These are phyloP conservation scores for Penicillium mononematosum DNA, from an alignment of 495 filamentous ascomycete species.

Conservation along the genomic window DNA sequence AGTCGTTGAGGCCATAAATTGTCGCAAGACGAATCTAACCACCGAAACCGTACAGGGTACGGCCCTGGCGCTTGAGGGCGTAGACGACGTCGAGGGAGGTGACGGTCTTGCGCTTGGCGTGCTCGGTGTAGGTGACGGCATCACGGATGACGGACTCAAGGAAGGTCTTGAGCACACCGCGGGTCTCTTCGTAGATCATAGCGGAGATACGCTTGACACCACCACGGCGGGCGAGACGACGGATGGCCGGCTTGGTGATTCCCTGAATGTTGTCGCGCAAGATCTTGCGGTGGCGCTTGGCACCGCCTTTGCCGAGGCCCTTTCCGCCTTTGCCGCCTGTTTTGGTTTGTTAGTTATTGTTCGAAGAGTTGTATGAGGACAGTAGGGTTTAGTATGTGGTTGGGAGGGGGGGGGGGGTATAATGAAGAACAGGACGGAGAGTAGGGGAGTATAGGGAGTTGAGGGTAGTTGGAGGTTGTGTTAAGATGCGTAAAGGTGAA, in stretches of 20 bases:
- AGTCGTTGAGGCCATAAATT: not conserved
- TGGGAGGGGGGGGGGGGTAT: too few species aligned
- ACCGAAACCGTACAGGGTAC: slow-evolving; percentile 98
- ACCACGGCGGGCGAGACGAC: slow-evolving; percentile 61
- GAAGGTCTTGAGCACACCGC: slow-evolving; percentile 66
- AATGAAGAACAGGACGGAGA: not conserved
- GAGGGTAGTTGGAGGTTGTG: slow-evolving; percentile 7
- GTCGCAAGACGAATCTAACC: slow-evolving; percentile 59
- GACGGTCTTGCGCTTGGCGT: slow-evolving; percentile 97
- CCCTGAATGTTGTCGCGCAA: slow-evolving; percentile 98
- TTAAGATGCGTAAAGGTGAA: slow-evolving; percentile 3
- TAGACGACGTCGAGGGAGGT: slow-evolving; percentile 95
- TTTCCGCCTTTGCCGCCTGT: slow-evolving; percentile 90
- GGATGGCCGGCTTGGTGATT: slow-evolving; percentile 72
- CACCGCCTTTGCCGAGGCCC: slow-evolving; percentile 84
- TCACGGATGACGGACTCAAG: slow-evolving; percentile 75
- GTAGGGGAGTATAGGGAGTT: not conserved
- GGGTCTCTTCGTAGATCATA: slow-evolving; percentile 71
- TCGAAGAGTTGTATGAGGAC: not conserved
- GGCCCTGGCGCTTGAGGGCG: slow-evolving; percentile 90
- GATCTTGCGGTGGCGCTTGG: slow-evolving; percentile 99
- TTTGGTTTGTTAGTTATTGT: slow-evolving; percentile 22
- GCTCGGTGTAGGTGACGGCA: slow-evolving; percentile 96
- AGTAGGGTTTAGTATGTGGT: not conserved
- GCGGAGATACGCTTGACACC: slow-evolving; percentile 68